These are phyloP conservation scores for Cutaneotrichosporon cavernicola DNA, from an alignment of 1,284 basidiomycete genomes.

Conservation along the genomic window DNA sequence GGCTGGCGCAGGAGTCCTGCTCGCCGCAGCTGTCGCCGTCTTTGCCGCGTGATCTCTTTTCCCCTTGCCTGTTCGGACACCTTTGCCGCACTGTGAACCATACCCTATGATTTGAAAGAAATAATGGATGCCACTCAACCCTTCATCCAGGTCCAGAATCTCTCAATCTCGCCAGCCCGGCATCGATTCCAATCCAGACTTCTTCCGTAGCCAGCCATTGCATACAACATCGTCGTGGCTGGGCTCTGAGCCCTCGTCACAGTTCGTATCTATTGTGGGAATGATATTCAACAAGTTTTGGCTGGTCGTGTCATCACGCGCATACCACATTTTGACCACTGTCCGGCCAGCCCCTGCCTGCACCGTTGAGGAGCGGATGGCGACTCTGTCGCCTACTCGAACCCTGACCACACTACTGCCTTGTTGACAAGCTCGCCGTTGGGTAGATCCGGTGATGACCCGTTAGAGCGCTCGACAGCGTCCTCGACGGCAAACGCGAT, in stretches of 20 bases:
- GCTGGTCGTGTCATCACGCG: not conserved
- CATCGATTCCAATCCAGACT: not conserved
- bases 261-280: not conserved
- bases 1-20: not conserved
- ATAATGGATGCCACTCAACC: no score
- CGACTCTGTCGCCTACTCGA: slow-evolving; percentile 1
- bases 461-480: slow-evolving; percentile 6
- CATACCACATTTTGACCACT: not conserved
- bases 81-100: no score
- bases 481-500: slow-evolving; percentile 2
- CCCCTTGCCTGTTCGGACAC: no score
- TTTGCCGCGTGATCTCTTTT: not conserved
- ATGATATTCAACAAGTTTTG: not conserved
- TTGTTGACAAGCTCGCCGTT: slow-evolving; percentile 6
- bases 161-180: no score
- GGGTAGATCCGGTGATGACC: not conserved
- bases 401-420: slow-evolving; percentile 2
- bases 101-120: no score
- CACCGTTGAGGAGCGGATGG: not conserved
- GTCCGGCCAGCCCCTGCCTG: not conserved
- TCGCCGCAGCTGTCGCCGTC: not conserved
- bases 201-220: not conserved
- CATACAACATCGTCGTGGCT: slow-evolving; percentile 2
- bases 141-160: no score
- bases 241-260: not conserved